Evolutionary conservation across 352 stramenopile species (phyloP).

Genomic region (Pythium rhizo-oryzae): DNA sequence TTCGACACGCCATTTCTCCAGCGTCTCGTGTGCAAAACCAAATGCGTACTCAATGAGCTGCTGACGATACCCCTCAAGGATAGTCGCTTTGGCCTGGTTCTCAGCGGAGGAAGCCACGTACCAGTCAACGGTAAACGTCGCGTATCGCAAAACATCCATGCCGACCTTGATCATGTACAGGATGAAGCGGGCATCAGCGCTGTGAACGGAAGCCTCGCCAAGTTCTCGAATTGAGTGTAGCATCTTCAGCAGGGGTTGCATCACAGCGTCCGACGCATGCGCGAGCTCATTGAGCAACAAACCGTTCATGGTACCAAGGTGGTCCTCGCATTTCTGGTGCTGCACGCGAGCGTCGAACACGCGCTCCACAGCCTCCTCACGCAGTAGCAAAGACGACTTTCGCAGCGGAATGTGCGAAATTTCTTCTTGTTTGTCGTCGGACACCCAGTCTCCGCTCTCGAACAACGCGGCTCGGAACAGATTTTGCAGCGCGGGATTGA

Average conservation of each 20-base stretch:
- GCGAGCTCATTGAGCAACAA: conserved; percentile 98
- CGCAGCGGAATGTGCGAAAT: conserved; percentile 80
- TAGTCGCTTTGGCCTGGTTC: conserved; percentile 39
- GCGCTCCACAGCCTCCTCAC: conserved; percentile 78
- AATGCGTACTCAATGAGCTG: conserved; percentile 63
- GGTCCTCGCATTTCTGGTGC: conserved; percentile 83
- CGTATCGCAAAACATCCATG: conserved; percentile 78
- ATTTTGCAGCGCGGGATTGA: conserved; percentile 80
- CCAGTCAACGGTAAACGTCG: conserved; percentile 73
- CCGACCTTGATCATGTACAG: conserved; percentile 89
- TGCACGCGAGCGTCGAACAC: conserved; percentile 73
- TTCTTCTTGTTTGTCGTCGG: conserved; percentile 53
- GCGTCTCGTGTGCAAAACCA: conserved; percentile 66
- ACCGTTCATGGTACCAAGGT: conserved; percentile 95
- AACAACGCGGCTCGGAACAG: conserved; percentile 90
- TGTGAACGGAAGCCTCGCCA: conserved; percentile 80
- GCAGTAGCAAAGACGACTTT: conserved; percentile 81
- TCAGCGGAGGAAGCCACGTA: conserved; percentile 30
- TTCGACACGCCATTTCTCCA: conserved; percentile 82
- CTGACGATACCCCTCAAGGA: conserved; percentile 57
- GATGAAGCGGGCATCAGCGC: conserved; percentile 82
- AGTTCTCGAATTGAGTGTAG: conserved; percentile 81
- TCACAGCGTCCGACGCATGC: conserved; percentile 92
- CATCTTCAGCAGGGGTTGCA: conserved; percentile 80
- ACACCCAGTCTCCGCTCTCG: conserved; percentile 88